These are phyloP conservation scores for Cyamopsis tetragonoloba DNA, from an alignment of 306 rosid species.

Conservation along the genomic window DNA sequence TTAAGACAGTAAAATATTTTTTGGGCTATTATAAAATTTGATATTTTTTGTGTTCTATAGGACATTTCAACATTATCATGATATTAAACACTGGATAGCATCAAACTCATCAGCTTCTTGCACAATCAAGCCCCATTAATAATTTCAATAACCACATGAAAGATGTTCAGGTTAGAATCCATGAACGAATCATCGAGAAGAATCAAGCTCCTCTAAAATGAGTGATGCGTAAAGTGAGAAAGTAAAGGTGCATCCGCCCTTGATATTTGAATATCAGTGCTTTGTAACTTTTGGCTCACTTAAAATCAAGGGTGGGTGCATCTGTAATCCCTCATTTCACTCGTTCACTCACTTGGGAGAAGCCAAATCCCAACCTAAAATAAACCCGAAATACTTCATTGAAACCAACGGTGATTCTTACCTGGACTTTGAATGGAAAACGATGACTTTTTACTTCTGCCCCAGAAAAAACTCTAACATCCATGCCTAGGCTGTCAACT, in stretches of 20 bases:
- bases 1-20: background rate
- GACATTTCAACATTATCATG: background rate
- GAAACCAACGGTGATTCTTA: slow-evolving; percentile 40
- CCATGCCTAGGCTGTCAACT: slow-evolving; percentile 90
- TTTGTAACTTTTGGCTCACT: no score
- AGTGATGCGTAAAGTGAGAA: no score
- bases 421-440: slow-evolving; percentile 82
- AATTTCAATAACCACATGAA: background rate
- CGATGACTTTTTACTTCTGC: slow-evolving; percentile 74
- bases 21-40: background rate
- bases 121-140: background rate
- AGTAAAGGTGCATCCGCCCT: no score
- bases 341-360: no score
- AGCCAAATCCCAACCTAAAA: no score
- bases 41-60: background rate
- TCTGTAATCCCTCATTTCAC: no score
- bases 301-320: no score
- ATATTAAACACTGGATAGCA: slow-evolving; percentile 1
- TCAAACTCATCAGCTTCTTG: background rate
- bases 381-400: background rate
- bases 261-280: no score
- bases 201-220: no score
- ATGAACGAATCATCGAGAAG: background rate
- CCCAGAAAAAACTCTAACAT: slow-evolving; percentile 70
- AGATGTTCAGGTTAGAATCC: background rate